These are phyloP conservation scores for Chalara sp. DNA, from an alignment of 2,329 filamentous ascomycete species.

Conservation along the genomic window DNA sequence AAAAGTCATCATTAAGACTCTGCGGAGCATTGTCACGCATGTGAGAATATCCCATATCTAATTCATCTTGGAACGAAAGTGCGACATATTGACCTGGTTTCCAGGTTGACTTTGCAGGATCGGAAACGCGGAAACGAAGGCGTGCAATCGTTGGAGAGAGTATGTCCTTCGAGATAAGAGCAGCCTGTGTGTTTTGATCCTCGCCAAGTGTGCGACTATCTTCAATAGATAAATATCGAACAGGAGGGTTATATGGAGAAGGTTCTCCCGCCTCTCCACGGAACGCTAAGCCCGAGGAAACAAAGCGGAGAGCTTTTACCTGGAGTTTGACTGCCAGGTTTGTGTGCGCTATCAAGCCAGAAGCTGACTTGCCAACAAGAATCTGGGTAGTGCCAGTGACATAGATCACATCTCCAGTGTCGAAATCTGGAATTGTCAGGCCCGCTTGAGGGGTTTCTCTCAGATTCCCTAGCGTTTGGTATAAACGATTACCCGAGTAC, in stretches of 20 bases:
- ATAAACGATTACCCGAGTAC: conserved; percentile 74
- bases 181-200: conserved; percentile 34
- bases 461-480: conserved; percentile 78
- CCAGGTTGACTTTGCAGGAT: conserved; percentile 40
- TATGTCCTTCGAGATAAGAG: conserved; percentile 47
- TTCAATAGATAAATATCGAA: conserved; percentile 60
- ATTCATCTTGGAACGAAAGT: conserved; percentile 61
- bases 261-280: conserved; percentile 49
- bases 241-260: conserved; percentile 74
- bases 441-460: conserved; percentile 59
- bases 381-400: conserved; percentile 60
- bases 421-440: conserved; percentile 67
- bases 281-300: conserved; percentile 61
- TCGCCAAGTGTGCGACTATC: conserved; percentile 20
- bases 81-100: conserved; percentile 71
- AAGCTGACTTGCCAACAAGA: conserved; percentile 57
- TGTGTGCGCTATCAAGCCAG: conserved; percentile 55
- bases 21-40: conserved; percentile 78
- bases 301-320: conserved; percentile 53
- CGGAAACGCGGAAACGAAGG: conserved; percentile 49
- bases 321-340: conserved; percentile 67
- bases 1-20: conserved; percentile 76
- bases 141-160: conserved; percentile 62
- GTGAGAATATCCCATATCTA: conserved; percentile 70
- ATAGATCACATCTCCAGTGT: conserved; percentile 67